Conservation (phyloP, 1,284 basidiomycete genomes). For the Boletus semigastroideus region DNA sequence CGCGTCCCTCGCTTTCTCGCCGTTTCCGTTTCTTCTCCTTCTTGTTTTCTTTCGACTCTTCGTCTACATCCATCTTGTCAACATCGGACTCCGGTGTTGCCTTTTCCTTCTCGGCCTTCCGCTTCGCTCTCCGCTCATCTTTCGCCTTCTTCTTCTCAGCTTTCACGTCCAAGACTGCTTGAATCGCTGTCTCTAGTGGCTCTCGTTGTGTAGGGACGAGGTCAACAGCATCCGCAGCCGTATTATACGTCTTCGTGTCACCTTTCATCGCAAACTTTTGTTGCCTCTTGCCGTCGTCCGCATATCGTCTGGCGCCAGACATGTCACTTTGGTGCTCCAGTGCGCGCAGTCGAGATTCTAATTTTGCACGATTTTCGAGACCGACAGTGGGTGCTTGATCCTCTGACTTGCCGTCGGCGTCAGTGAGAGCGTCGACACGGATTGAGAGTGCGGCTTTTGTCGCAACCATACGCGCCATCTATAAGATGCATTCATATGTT, state of each 20-base stretch:
- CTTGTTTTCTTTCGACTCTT: slow-evolving; percentile 48
- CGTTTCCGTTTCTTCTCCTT: slow-evolving; percentile 75
- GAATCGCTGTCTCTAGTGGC: slow-evolving; percentile 62
- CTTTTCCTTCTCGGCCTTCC: slow-evolving; percentile 62
- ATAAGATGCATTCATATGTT: slow-evolving; percentile 2
- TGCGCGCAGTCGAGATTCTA: slow-evolving; percentile 90
- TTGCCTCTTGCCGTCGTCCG: slow-evolving; percentile 66
- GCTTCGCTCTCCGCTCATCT: slow-evolving; percentile 75
- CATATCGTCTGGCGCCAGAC: slow-evolving; percentile 61
- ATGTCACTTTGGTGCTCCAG: slow-evolving; percentile 84
- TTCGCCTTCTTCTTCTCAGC: slow-evolving; percentile 76
- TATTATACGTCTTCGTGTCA: slow-evolving; percentile 79
- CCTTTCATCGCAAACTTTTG: slow-evolving; percentile 78
- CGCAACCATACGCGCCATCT: slow-evolving; percentile 99
- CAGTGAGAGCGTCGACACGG: slow-evolving; percentile 94
- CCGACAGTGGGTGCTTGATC: slow-evolving; percentile 82
- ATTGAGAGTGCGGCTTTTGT: slow-evolving; percentile 97
- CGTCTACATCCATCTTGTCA: slow-evolving; percentile 47
- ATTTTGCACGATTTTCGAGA: slow-evolving; percentile 89
- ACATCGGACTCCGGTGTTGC: slow-evolving; percentile 37
- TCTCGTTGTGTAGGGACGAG: slow-evolving; percentile 83
- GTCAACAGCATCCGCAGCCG: slow-evolving; percentile 74
- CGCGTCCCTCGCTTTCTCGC: slow-evolving; percentile 55
- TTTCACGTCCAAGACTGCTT: slow-evolving; percentile 72
- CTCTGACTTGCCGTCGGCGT: slow-evolving; percentile 88